Evolutionary conservation across 139 green algal species (phyloP), one percentile per base, ranked within the genome.

Genomic region (Desmodesmus armatus): DNA sequence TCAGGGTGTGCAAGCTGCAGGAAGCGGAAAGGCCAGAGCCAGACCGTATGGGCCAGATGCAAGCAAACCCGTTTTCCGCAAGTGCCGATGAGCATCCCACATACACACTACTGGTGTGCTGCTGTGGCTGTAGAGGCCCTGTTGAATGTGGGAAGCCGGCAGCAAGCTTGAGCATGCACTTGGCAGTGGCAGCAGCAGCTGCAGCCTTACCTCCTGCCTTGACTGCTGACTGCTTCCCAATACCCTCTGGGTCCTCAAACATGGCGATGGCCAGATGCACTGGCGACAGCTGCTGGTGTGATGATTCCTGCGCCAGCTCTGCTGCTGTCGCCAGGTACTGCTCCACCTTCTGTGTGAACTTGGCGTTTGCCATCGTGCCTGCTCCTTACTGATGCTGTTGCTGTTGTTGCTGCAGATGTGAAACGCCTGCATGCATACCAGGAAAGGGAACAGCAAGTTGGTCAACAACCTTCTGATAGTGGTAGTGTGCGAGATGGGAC

Each of bases 181-280:
- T 3, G 27, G 23, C 58, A 66, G n/a, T n/a, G n/a, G n/a, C n/a
- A 5, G 21, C 58, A 35, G 21, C 31, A 27, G 23, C 58, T 35
- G 15, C 23, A 27, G 3, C 31, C 2, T 11, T 66, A 15, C 53
- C 11, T 63, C 15, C 27, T 17, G 17, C 60, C 49, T 86, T 86
- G 49, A 80, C 43, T 29, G 51, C 47, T 7, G 83, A 78, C 53
- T 88, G 71, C 83, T 84, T 73, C 5, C 39, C 83, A 13, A 96
- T 62, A 71, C 94, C 93, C 33, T 93, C 80, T 1, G 80, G 33
- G 65, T 96, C 94, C 65, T 98, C 94, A 43, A 97, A 93, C 11
- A 98, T 55, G 9, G 74, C 90, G 0, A 93, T 66, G 1, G 91
- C 93, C 6, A 98, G 51, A 72, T 98, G 95, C 0, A 94, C 1